Evolutionary conservation across 164 flowering plant species (phyloP).

Genomic region (Liquidambar formosana): DNA sequence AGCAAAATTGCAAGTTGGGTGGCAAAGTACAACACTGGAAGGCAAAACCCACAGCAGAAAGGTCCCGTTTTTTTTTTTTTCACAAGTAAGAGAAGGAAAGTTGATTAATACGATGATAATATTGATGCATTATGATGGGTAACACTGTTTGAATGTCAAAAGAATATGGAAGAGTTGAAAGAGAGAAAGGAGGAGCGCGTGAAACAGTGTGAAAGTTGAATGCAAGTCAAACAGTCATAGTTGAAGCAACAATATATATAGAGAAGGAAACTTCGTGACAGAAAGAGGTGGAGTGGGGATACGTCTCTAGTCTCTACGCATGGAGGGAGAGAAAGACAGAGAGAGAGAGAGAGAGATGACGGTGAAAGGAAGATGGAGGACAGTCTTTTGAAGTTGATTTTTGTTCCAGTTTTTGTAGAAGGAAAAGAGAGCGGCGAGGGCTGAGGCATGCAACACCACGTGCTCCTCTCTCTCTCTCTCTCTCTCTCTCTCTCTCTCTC

Average conservation of each 20-base stretch:
- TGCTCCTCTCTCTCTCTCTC: conserved; percentile 29
- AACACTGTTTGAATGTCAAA: background rate
- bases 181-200: too few species aligned
- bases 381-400: conserved; percentile 2
- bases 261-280: too few species aligned
- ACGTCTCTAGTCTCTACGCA: background rate
- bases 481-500: conserved; percentile 23
- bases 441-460: conserved; percentile 48
- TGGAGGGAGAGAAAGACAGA: conserved; percentile 11
- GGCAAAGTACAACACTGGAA: background rate
- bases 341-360: conserved; percentile 8
- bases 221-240: too few species aligned
- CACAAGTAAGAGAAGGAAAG: background rate
- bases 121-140: background rate
- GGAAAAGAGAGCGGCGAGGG: conserved; percentile 20
- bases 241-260: too few species aligned
- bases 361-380: conserved; percentile 9
- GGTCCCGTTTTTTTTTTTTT: background rate
- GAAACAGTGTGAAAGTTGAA: too few species aligned
- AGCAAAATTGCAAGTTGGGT: background rate
- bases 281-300: too few species aligned
- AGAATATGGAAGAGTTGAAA: too few species aligned
- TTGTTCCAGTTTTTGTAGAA: conserved; percentile 15
- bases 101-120: background rate
- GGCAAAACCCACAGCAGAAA: background rate